A percentile compares a stretch with the other conserved stretches of the same genome.
Conservation (phyloP, 345 rosid species). For the Ceriops decandra region DNA sequence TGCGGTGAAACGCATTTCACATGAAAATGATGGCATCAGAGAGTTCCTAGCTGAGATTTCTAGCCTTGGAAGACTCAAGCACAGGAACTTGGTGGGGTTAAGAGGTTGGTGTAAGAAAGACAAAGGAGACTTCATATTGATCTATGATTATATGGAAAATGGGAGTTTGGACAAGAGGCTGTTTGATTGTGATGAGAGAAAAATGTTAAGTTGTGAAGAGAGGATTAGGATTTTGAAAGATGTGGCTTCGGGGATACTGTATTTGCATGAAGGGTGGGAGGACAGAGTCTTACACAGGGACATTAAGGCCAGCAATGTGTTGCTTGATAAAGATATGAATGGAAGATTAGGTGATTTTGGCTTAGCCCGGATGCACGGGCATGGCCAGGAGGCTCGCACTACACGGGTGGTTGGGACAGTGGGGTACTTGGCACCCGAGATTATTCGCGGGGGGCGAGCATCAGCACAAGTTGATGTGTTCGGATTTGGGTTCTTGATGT, state of each 20-base stretch:
- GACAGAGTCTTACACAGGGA: conserved; percentile 69
- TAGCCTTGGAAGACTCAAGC: conserved; percentile 69
- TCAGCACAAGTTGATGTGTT: conserved; percentile 45
- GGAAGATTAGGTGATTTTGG: conserved; percentile 77
- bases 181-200: conserved; percentile 38
- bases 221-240: conserved; percentile 55
- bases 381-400: conserved; percentile 50
- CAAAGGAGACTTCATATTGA: conserved; percentile 59
- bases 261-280: conserved; percentile 79
- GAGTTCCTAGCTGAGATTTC: conserved; percentile 71
- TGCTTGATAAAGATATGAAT: conserved; percentile 66
- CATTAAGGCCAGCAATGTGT: conserved; percentile 77
- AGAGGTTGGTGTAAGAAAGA: conserved; percentile 86
- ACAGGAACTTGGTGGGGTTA: conserved; percentile 57
- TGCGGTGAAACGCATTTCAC: conserved; percentile 69
- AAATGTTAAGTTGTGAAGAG: conserved; percentile 41
- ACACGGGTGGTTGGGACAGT: conserved; percentile 67
- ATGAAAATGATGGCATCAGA: conserved; percentile 63
- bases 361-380: conserved; percentile 64
- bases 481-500: conserved; percentile 44
- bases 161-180: conserved; percentile 65
- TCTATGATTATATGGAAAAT: conserved; percentile 79
- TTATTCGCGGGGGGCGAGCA: conserved; percentile 42
- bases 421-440: conserved; percentile 81
- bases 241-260: conserved; percentile 60